These are phyloP conservation scores for Garcia nutans DNA, from an alignment of 345 rosid species.

Conservation along the genomic window DNA sequence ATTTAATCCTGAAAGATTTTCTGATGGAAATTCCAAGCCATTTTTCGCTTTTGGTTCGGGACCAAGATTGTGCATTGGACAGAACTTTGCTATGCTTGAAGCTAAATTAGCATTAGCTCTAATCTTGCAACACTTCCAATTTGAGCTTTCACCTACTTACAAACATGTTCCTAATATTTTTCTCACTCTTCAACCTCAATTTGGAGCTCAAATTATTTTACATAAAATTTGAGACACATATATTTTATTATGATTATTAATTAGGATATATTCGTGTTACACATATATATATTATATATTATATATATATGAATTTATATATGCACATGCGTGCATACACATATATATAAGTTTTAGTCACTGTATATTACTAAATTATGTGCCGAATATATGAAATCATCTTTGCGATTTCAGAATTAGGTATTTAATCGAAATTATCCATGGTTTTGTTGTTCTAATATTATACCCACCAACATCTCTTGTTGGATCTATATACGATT, in stretches of 20 bases:
- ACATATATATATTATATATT: too few relatives aligned
- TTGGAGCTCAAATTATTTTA: slow-evolving; percentile 15
- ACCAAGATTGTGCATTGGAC: slow-evolving; percentile 12
- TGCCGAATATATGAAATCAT: too few relatives aligned
- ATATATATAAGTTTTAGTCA: too few relatives aligned
- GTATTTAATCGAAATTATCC: too few relatives aligned
- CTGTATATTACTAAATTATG: too few relatives aligned
- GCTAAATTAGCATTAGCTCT: slow-evolving; percentile 6
- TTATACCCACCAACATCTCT: slow-evolving; percentile 11
- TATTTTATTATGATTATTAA: too few relatives aligned
- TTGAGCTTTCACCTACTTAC: slow-evolving; percentile 10
- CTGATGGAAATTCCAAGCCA: slow-evolving; percentile 7
- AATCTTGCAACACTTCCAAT: slow-evolving; percentile 11
- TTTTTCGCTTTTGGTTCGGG: slow-evolving; percentile 13
- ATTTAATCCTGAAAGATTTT: slow-evolving; percentile 15
- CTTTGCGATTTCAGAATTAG: too few relatives aligned
- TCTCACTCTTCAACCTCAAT: slow-evolving; percentile 12
- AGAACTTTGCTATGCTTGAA: slow-evolving; percentile 18
- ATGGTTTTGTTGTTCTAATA: slow-evolving; percentile 13
- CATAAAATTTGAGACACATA: background rate
- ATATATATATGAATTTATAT: too few relatives aligned
- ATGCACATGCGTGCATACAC: too few relatives aligned
- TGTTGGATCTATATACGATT: background rate
- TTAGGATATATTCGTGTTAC: too few relatives aligned
- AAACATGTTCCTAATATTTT: background rate